Evolutionary conservation across 2,329 filamentous ascomycete species (phyloP).

Genomic region (Leptographium lundbergii): DNA sequence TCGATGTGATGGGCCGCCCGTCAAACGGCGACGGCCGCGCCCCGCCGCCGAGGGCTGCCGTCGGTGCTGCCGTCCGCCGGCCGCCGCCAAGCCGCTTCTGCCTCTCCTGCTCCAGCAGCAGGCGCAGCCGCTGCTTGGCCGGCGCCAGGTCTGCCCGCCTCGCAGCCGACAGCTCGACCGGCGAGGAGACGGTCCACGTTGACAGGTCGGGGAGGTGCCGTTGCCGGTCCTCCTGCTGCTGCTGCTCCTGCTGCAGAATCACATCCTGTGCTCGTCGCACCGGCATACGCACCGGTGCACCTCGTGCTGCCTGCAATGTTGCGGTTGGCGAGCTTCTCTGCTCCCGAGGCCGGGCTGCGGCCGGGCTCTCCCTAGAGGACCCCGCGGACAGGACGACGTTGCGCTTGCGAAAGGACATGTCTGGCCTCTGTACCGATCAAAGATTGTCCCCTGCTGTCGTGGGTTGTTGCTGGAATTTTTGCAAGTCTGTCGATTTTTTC

Average conservation of each 20-base stretch:
- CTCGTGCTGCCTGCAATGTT: neutral
- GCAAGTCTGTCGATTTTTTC: neutral
- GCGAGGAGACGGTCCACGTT: constrained; percentile 4
- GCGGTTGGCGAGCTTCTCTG: neutral
- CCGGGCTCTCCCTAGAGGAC: constrained; percentile 3
- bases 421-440: neutral
- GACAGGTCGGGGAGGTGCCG: neutral
- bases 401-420: constrained; percentile 46
- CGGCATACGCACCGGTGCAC: neutral
- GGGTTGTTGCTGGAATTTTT: too few species aligned
- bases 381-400: constrained; percentile 37
- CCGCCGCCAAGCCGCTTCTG: neutral
- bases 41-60: constrained; percentile 26
- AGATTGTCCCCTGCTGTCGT: too few species aligned
- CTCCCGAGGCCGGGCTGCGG: neutral
- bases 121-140: constrained; percentile 6
- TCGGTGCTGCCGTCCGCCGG: neutral
- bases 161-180: neutral
- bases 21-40: constrained; percentile 80
- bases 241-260: constrained; percentile 13
- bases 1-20: constrained; percentile 79
- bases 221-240: constrained; percentile 18
- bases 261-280: constrained; percentile 1
- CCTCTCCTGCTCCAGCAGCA: constrained; percentile 2
- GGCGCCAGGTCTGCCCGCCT: constrained; percentile 3